Conservation (phyloP, 2,329 filamentous ascomycete species). For the Fusarium sp. region DNA sequence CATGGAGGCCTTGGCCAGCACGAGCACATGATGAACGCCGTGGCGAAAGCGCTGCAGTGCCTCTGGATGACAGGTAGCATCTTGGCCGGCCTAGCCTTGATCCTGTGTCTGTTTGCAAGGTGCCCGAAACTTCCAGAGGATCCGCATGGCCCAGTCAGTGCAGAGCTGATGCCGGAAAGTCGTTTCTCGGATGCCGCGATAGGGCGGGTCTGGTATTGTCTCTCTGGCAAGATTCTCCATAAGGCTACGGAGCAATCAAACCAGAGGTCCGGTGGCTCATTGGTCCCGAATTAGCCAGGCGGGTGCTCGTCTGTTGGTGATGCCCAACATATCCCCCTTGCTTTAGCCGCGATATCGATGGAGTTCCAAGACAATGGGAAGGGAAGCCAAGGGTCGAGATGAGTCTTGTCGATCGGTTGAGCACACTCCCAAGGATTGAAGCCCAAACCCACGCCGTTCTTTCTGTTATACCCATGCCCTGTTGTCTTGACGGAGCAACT, state of each 20-base stretch:
- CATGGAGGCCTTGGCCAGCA: slow-evolving; percentile 8
- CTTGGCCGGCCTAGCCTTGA: slow-evolving; percentile 27
- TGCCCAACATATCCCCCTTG: slow-evolving; percentile 3
- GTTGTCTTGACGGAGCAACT: slow-evolving; percentile 9
- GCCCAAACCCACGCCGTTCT: background rate
- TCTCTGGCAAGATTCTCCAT: background rate
- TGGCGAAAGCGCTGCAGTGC: slow-evolving; percentile 20
- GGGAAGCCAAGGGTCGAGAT: slow-evolving; percentile 16
- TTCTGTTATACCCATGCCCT: background rate
- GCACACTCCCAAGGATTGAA: background rate
- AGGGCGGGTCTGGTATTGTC: slow-evolving; percentile 15
- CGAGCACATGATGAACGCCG: slow-evolving; percentile 15
- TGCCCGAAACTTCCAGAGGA: slow-evolving; percentile 32
- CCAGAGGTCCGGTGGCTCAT: background rate
- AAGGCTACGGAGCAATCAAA: background rate
- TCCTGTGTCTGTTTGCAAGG: slow-evolving; percentile 29
- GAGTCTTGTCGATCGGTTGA: slow-evolving; percentile 18
- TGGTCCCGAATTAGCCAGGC: background rate
- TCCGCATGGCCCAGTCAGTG: background rate
- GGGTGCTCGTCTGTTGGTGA: background rate
- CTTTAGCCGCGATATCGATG: background rate
- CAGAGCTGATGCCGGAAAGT: background rate
- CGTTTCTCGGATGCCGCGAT: slow-evolving; percentile 15
- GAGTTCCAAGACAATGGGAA: slow-evolving; percentile 20
- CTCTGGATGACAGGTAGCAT: slow-evolving; percentile 36